Evolutionary conservation across 73 alveolate species (phyloP).

Genomic region (Paramecium bursaria): DNA sequence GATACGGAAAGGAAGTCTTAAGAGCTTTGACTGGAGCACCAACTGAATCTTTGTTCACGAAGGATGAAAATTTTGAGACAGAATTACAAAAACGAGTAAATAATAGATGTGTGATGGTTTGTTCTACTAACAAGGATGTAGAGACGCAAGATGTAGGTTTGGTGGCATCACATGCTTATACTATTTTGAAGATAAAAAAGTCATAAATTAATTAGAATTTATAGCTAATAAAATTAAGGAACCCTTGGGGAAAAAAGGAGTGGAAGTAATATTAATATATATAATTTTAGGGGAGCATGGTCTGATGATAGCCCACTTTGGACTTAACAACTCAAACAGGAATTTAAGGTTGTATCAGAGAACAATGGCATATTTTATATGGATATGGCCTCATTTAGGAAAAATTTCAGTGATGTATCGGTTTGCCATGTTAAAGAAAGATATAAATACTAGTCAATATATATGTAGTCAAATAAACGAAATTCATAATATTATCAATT

Average conservation of each 20-base stretch:
- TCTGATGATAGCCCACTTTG: conserved; percentile 82
- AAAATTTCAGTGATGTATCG: conserved; percentile 15
- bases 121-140: conserved; percentile 63
- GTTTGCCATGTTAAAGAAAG: conserved; percentile 13
- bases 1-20: conserved; percentile 80
- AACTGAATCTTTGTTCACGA: conserved; percentile 66
- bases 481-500: conserved; percentile 5
- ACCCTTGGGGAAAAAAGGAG: conserved; percentile 34
- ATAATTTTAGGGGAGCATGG: conserved; percentile 87
- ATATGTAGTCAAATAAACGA: background rate
- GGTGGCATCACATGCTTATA: conserved; percentile 81
- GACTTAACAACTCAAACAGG: conserved; percentile 88
- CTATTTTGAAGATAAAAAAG: conserved; percentile 42
- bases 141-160: conserved; percentile 75
- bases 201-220: background rate
- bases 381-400: conserved; percentile 31
- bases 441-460: background rate
- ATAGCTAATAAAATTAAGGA: conserved; percentile 9
- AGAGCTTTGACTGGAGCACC: conserved; percentile 83
- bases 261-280: background rate
- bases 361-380: conserved; percentile 39
- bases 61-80: conserved; percentile 65
- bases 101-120: conserved; percentile 71
- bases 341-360: conserved; percentile 9
- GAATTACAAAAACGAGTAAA: conserved; percentile 71